A percentile compares a stretch with the other conserved stretches of the same genome.
Evolutionary conservation across 169 alveolate genomes (phyloP).

Genomic region (Cryptosporidium felis): DNA sequence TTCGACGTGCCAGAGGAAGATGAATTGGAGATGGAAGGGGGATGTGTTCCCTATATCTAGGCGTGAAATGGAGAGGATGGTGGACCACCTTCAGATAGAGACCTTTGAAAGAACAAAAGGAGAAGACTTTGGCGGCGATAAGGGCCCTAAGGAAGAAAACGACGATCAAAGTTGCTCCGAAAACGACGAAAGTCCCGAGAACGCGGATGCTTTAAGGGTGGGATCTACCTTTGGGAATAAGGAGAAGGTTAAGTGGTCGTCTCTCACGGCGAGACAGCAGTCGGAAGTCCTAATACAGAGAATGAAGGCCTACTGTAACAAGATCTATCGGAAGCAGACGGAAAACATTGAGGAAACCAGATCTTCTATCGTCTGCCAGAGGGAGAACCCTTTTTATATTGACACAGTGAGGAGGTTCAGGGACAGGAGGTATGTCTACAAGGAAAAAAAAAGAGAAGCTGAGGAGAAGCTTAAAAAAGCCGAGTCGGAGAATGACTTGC

Average conservation of each 20-base stretch:
- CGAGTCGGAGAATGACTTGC: conserved; percentile 77
- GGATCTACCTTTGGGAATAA: not conserved
- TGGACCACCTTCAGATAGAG: conserved; percentile 49
- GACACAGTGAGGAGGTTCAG: conserved; percentile 94
- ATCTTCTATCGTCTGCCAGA: conserved; percentile 92
- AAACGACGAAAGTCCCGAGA: not conserved
- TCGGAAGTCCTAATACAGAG: conserved; percentile 87
- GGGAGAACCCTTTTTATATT: conserved; percentile 98
- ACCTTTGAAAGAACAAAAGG: conserved; percentile 76
- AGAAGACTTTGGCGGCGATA: conserved; percentile 64
- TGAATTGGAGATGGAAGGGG: conserved; percentile 94
- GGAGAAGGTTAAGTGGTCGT: conserved; percentile 75
- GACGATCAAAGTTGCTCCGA: conserved; percentile 31
- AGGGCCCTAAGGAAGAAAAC: not conserved
- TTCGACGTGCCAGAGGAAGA: conserved; percentile 84
- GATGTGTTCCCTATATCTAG: conserved; percentile 89
- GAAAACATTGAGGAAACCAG: conserved; percentile 80
- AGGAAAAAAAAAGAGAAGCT: conserved; percentile 85
- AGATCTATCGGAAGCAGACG: conserved; percentile 82
- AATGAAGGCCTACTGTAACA: conserved; percentile 87
- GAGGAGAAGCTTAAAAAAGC: conserved; percentile 85
- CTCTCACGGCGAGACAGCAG: conserved; percentile 84
- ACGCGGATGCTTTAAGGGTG: not conserved
- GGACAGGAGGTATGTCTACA: conserved; percentile 96
- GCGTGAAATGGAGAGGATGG: conserved; percentile 79